Evolutionary conservation across 169 alveolate genomes (phyloP).

Genomic region (Blepharisma undulans): DNA sequence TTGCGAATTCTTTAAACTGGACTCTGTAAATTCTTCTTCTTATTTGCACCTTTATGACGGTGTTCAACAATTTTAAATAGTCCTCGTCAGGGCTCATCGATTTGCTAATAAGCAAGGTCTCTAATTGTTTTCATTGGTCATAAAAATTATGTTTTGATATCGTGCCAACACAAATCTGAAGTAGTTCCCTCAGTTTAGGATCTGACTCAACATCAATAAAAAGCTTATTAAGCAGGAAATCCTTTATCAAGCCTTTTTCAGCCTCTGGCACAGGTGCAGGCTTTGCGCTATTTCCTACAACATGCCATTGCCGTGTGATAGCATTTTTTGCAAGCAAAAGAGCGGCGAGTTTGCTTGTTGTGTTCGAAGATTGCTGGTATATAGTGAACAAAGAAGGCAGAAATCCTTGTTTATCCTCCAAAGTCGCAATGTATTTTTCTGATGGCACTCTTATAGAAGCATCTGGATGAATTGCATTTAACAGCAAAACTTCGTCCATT

Average conservation of each 20-base stretch:
- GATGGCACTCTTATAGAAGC: constrained; percentile 9
- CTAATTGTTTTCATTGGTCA: not conserved
- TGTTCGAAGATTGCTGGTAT: not conserved
- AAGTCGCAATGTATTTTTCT: not conserved
- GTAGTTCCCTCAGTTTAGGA: not conserved
- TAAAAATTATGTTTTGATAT: not conserved
- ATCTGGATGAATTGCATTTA: not conserved
- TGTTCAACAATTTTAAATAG: not conserved
- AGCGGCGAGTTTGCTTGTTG: not conserved
- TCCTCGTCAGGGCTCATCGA: not conserved
- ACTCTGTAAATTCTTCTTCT: not conserved
- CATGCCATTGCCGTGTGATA: not conserved
- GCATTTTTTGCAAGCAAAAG: constrained; percentile 11
- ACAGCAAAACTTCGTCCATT: constrained; percentile 21
- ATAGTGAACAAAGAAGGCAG: not conserved
- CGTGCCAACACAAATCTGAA: not conserved
- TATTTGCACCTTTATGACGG: not conserved
- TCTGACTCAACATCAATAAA: not conserved
- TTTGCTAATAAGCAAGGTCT: not conserved
- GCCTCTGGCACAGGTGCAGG: not conserved
- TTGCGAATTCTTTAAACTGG: not conserved
- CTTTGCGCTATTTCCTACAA: not conserved
- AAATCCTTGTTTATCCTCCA: not conserved
- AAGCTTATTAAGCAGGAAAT: not conserved
- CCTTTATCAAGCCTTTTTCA: not conserved